Conservation (phyloP, 2,329 filamentous ascomycete genomes). For the Myriangium duriaei region DNA sequence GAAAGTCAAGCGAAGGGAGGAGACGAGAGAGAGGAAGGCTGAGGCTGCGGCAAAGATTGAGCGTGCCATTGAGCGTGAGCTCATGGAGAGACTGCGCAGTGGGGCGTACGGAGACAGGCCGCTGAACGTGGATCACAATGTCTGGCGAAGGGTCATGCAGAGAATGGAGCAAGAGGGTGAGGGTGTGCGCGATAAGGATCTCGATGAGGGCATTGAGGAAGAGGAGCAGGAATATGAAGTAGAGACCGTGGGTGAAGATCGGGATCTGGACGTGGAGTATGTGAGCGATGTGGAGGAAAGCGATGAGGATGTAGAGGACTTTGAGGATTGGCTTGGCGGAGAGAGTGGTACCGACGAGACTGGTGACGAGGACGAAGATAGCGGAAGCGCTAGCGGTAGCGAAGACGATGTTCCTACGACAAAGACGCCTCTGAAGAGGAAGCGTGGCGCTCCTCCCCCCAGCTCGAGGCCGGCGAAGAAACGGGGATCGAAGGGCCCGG, state of each 20-base stretch:
- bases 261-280: slow-evolving; percentile 65
- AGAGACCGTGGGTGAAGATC: slow-evolving; percentile 44
- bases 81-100: slow-evolving; percentile 80
- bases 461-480: slow-evolving; percentile 46
- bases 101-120: slow-evolving; percentile 92
- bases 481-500: slow-evolving; percentile 39
- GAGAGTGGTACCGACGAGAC: slow-evolving; percentile 42
- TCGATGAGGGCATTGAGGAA: slow-evolving; percentile 75
- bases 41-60: slow-evolving; percentile 72
- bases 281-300: slow-evolving; percentile 70
- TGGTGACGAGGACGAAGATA: slow-evolving; percentile 43
- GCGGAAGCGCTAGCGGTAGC: slow-evolving; percentile 29
- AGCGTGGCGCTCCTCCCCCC: slow-evolving; percentile 35
- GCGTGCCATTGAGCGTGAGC: slow-evolving; percentile 84
- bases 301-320: slow-evolving; percentile 68
- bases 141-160: slow-evolving; percentile 94
- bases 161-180: slow-evolving; percentile 81
- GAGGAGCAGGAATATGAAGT: slow-evolving; percentile 57
- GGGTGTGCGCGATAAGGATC: slow-evolving; percentile 69
- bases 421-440: slow-evolving; percentile 45
- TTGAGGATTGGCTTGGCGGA: slow-evolving; percentile 87
- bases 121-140: slow-evolving; percentile 83
- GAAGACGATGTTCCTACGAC: slow-evolving; percentile 44
- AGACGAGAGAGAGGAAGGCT: slow-evolving; percentile 37
- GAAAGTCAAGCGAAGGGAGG: slow-evolving; percentile 54